phyloP scores from a whole-genome alignment of 139 green algal genomes.

The Picochlorum costavermella region DNA sequence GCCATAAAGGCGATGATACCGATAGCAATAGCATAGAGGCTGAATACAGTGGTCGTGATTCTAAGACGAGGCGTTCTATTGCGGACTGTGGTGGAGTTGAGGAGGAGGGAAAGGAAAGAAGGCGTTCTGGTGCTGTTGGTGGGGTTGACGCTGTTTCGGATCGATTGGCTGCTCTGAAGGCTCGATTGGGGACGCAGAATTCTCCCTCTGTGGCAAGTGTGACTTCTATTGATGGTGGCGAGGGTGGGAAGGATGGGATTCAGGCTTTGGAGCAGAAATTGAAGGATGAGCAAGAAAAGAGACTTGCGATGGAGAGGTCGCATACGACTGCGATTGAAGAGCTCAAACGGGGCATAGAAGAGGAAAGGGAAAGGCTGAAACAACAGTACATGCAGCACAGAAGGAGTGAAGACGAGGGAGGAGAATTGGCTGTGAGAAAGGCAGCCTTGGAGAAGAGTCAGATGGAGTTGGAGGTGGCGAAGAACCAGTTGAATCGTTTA shows the following conservation, averaged over 20 bases:
- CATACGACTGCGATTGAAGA: constrained; percentile 2
- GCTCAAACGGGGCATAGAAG: not conserved
- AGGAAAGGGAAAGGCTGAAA: not conserved
- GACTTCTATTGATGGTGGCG: not conserved
- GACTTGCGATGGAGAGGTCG: not conserved
- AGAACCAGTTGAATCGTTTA: constrained; percentile 21
- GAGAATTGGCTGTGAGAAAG: not conserved
- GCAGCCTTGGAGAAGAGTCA: constrained; percentile 10
- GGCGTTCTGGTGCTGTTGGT: not conserved
- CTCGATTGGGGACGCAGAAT: not conserved
- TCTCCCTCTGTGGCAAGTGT: not conserved
- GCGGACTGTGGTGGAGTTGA: no score
- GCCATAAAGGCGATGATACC: not conserved
- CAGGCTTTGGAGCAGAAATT: not conserved
- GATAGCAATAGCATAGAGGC: no score
- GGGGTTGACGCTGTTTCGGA: not conserved
- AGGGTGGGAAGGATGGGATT: not conserved
- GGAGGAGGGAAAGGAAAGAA: not conserved
- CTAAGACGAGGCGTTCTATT: not conserved
- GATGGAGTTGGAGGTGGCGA: not conserved
- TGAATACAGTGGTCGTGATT: not conserved
- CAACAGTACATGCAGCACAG: not conserved
- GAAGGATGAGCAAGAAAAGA: no score
- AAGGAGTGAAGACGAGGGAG: not conserved
- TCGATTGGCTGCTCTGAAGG: not conserved